Conservation (phyloP, 768 basidiomycete genomes). For the Clitopilus passeckerianus region DNA sequence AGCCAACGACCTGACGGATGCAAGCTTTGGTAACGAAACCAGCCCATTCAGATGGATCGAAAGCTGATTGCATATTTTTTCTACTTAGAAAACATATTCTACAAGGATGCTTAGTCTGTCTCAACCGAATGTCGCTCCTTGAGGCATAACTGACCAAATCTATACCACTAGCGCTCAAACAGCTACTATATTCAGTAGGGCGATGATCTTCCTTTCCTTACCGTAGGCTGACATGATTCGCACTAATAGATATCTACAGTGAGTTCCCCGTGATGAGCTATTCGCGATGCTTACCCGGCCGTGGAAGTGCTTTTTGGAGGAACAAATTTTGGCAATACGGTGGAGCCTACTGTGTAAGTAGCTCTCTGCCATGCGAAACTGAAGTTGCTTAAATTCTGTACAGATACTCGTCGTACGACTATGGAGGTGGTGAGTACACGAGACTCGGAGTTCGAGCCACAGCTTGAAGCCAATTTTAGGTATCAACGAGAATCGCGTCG, state of each 20-base stretch:
- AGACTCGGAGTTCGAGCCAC: background rate
- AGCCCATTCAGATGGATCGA: too few species aligned
- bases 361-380: background rate
- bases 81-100: conserved; percentile 42
- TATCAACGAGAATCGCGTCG: conserved; percentile 49
- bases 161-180: conserved; percentile 33
- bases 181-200: conserved; percentile 45
- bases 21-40: conserved; percentile 29
- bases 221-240: background rate
- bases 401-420: conserved; percentile 55
- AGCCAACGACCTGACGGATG: conserved; percentile 37
- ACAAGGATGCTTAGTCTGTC: conserved; percentile 44
- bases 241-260: conserved; percentile 43
- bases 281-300: background rate
- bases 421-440: conserved; percentile 37
- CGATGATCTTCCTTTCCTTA: background rate
- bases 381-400: background rate
- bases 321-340: conserved; percentile 59
- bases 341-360: conserved; percentile 45
- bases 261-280: conserved; percentile 4
- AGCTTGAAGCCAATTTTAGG: conserved; percentile 18
- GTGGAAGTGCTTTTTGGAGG: conserved; percentile 52
- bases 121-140: background rate
- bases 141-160: background rate
- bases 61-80: background rate